Base-by-base conservation (phyloP, 208 protist genomes). In the Zelonia costaricensis region DNA sequence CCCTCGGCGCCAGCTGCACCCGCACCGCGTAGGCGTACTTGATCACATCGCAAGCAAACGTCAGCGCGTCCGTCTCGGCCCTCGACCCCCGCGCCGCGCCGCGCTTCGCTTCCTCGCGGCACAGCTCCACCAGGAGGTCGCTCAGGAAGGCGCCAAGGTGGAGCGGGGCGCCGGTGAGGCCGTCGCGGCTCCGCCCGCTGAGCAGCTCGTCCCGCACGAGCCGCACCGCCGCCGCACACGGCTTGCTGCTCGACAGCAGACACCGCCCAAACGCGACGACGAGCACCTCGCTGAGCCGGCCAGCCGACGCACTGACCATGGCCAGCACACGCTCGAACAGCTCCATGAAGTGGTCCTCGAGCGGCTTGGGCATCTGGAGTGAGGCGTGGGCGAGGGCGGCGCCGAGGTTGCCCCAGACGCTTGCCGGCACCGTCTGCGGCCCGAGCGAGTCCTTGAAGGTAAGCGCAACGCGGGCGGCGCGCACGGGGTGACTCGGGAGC, bases 131-230 rank as follows among this genome's bases (percentile, higher is more conserved):
- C 39, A 95, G 71, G 12, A 95, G 48, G 39, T 95, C 90, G 38
- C 81, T 91, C 35, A 95, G 52, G 68, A 95, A 95, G 3, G 80
- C 84, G 22, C 78, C 68, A 6, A 95, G 65, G 10, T 80, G 70
- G 36, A 85, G 36, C 20, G 66, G 52, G 0, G 51, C 68, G 16
- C 46, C 30, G 4, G 55, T 25, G 13, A 42, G 62, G 5, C 69
- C 62, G n/a, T 69, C 69, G 12, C 53, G 33, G 62, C 82, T 86
- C 15, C 76, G 80, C 18, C 78, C 79, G 38, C 67, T 80, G 15
- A 95, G 76, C 5, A 95, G 57, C 51, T 92, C 84, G 8, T 84
- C 69, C 13, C 74, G 64, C 8, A 95, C 84, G 13, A 95, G 76
- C 10, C 57, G 58, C 43, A 88, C 58, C 22, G 76, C 79, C 10